phyloP scores from a whole-genome alignment of 78 protist genomes.

The Dictyostelium brefeldianum region DNA sequence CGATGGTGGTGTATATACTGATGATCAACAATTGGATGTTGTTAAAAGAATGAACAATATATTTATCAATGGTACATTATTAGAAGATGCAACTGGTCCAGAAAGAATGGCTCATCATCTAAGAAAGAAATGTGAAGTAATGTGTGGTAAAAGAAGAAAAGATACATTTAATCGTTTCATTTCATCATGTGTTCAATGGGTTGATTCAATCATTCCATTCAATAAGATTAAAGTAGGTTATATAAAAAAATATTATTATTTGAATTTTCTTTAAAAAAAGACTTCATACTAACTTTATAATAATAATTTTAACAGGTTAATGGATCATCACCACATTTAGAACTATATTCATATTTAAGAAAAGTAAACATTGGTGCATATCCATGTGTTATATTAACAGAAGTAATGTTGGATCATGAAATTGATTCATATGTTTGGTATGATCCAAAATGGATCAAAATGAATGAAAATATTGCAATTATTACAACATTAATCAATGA shows the following conservation, averaged over 20 bases:
- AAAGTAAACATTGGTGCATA: conserved; percentile 75
- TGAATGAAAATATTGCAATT: conserved; percentile 78
- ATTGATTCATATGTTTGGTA: conserved; percentile 51
- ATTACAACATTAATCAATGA: conserved; percentile 65
- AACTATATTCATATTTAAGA: conserved; percentile 67
- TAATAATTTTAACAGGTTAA: neutral
- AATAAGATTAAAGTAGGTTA: conserved; percentile 66
- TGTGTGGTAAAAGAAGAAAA: conserved; percentile 61
- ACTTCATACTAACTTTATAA: no score
- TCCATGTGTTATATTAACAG: conserved; percentile 70
- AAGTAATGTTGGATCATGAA: conserved; percentile 50
- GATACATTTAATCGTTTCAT: conserved; percentile 73
- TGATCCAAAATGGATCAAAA: conserved; percentile 75
- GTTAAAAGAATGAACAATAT: conserved; percentile 54
- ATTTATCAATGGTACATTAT: conserved; percentile 46
- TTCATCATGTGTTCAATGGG: conserved; percentile 78
- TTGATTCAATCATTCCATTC: conserved; percentile 69
- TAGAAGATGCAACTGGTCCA: conserved; percentile 61
- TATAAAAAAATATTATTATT: neutral
- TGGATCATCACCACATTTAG: conserved; percentile 63
- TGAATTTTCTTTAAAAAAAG: no score
- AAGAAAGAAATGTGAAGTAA: conserved; percentile 34
- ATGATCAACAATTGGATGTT: conserved; percentile 17
- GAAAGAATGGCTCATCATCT: conserved; percentile 51
- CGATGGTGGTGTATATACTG: conserved; percentile 56